Base-by-base conservation (phyloP, 768 basidiomycete species). In the Atractiella rhizophila region DNA sequence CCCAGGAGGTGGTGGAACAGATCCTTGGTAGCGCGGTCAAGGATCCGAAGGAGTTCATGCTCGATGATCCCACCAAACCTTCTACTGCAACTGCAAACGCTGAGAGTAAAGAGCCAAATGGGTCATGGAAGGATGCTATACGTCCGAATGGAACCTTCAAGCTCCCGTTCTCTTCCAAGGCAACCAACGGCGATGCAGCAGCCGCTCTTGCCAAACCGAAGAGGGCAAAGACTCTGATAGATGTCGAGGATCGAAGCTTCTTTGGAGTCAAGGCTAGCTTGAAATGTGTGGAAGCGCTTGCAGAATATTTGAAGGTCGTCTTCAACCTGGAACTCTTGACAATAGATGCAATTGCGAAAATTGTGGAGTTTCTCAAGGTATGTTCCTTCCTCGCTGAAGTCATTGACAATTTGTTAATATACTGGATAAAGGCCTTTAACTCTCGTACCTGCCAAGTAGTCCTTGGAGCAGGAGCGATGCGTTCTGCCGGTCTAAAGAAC, bases 391-490 rank as follows among this genome's bases (percentile, higher is more conserved):
- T n/a, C 10, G n/a, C 5, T 15, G 19, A 7, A 30, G 18, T 34
- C 18, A 28, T 11, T 26, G 19, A 23, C 6, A 9, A 11, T 37
- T 26, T 23, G 23, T 28, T 16, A 8, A 15, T 18, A 28, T 29
- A 18, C 9, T 19, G 7, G 16, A n/a, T 4, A 10, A 40, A 66
- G 63, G 76, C 85, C 21, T 96, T 88, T 65, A 98, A 98, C 58
- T 96, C 88, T 24, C 65, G 91, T 50, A 88, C 83, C 2, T 98
- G 91, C 59, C 91, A 96, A 57, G 86, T 96, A 33, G 91, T 98
- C 1, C 66, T 98, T 8, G 91, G 91, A 3, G 91, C 91, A 8
- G 91, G 91, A 12, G 91, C 91, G n/a, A 94, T 96, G 86, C 68
- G 85, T 31, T 85, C 81, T 15, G 91, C 91, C 16, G 91, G 91